Evolutionary conservation across 169 alveolate genomes (phyloP).

Genomic region (Theileria parva): DNA sequence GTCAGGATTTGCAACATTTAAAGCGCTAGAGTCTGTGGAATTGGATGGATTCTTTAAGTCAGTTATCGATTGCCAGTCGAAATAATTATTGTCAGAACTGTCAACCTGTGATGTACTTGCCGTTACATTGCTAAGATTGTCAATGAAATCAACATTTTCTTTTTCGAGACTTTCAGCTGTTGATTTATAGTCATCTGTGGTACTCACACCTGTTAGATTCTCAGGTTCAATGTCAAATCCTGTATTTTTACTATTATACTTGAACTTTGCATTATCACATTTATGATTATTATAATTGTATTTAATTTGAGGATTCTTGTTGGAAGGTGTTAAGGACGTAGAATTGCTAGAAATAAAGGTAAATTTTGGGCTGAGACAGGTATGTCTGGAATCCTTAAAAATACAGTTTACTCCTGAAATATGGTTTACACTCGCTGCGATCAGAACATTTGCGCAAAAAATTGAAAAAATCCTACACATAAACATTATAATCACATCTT

Average conservation of each 20-base stretch:
- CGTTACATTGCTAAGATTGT: slow-evolving; percentile 4
- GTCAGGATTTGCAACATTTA: neutral
- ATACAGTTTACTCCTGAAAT: slow-evolving; percentile 4
- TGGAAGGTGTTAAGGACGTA: neutral
- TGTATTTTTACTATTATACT: neutral
- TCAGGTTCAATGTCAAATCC: slow-evolving; percentile 1
- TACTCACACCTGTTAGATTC: neutral
- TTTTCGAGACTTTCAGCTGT: slow-evolving; percentile 45
- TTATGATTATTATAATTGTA: neutral
- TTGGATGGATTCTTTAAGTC: neutral
- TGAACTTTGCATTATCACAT: neutral
- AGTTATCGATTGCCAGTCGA: slow-evolving; percentile 29
- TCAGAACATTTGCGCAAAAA: neutral
- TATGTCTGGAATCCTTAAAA: neutral
- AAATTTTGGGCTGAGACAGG: neutral
- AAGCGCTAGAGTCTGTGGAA: neutral
- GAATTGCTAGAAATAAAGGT: neutral
- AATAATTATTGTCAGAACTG: neutral
- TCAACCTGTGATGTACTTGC: neutral
- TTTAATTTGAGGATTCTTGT: neutral
- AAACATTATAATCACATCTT: slow-evolving; percentile 9
- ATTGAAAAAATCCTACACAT: slow-evolving; percentile 15
- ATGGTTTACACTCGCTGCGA: slow-evolving; percentile 1
- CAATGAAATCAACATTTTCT: slow-evolving; percentile 53
- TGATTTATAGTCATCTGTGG: slow-evolving; percentile 40